Conservation (phyloP, 2,329 filamentous ascomycete species). For the Fusarium vanettenii region DNA sequence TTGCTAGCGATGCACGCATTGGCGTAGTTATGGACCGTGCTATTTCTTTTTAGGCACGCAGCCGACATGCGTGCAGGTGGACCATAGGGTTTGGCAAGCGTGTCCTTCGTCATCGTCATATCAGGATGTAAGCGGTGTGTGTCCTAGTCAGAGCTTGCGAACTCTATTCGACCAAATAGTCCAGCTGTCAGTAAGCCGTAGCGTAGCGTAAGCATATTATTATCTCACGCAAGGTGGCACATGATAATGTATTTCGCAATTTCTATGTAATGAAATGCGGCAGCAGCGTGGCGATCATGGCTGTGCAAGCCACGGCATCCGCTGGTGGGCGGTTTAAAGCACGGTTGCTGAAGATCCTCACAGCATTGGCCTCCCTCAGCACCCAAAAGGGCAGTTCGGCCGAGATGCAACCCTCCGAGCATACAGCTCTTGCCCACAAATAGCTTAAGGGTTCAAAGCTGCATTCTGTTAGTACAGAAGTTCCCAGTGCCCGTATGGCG, state of each 20-base stretch:
- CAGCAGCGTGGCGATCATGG: background rate
- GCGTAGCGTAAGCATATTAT: no score
- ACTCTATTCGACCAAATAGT: background rate
- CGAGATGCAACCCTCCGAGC: background rate
- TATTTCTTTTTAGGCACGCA: background rate
- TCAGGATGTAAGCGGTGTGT: background rate
- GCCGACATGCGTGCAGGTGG: background rate
- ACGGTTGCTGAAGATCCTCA: background rate
- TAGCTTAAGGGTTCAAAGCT: background rate
- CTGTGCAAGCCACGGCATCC: background rate
- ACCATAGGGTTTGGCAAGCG: background rate
- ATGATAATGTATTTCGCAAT: background rate
- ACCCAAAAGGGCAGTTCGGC: constrained; percentile 23
- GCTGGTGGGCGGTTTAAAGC: background rate
- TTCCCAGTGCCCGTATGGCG: background rate
- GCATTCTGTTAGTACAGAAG: background rate
- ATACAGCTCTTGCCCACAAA: background rate
- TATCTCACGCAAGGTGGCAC: background rate
- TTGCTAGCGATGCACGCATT: background rate
- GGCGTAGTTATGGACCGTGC: background rate
- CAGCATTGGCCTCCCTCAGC: background rate
- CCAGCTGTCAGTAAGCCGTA: no score
- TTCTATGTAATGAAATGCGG: background rate
- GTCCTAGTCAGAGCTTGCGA: background rate
- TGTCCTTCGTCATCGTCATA: background rate